A percentile compares a stretch with the other conserved stretches of the same genome.
Conservation (phyloP, 345 rosid genomes). For the Acer campestre region DNA sequence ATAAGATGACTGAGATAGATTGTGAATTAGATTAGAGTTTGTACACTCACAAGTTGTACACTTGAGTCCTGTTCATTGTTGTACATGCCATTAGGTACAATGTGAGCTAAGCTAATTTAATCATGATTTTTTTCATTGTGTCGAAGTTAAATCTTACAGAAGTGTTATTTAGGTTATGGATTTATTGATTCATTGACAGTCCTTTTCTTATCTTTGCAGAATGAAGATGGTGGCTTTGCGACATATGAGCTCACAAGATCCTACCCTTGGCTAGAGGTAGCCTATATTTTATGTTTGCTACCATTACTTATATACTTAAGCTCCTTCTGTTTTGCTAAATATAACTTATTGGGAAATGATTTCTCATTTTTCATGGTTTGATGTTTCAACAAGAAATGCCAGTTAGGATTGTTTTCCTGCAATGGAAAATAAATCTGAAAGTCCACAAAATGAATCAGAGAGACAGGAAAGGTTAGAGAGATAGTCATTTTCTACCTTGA, state of each 20-base stretch:
- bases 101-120: constrained; percentile 5
- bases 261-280: constrained; percentile 90
- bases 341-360: not conserved
- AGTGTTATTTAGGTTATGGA: not conserved
- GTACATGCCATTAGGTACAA: not conserved
- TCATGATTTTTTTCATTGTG: constrained; percentile 10
- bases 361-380: not conserved
- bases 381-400: not conserved
- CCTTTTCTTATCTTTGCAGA: constrained; percentile 46
- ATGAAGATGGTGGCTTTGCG: constrained; percentile 77
- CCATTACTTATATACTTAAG: not conserved
- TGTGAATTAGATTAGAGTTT: not conserved
- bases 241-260: constrained; percentile 96
- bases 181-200: not conserved
- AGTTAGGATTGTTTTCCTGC: not conserved
- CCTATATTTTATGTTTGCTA: constrained; percentile 9
- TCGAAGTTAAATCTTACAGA: not conserved
- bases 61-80: not conserved
- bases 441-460: not conserved
- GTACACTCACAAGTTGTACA: not conserved
- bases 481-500: not conserved
- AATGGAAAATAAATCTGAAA: not conserved
- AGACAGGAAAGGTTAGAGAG: not conserved
- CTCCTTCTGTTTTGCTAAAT: not conserved
- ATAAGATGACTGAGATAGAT: not conserved